These are phyloP conservation scores for apple (Malus domestica) DNA, from an alignment of 306 rosid genomes.

Conservation along the genomic window ASM211411v1 NC_041804.1:26830501-26831000, in stretches of 20 bases:
- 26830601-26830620: too few species aligned
- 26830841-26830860: slow-evolving; percentile 59
- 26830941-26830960: slow-evolving; percentile 4
- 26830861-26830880: too few species aligned
- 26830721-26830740: not conserved
- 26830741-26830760: slow-evolving; percentile 45
- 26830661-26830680: not conserved
- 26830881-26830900: not conserved
- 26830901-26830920: not conserved
- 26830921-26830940: not conserved
- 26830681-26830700: not conserved
- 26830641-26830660: not conserved
- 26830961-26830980: slow-evolving; percentile 82
- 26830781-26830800: slow-evolving; percentile 89
- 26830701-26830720: not conserved
- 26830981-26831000: slow-evolving; percentile 73
- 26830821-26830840: slow-evolving; percentile 99
- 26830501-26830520: too few species aligned
- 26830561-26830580: too few species aligned
- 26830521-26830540: too few species aligned
- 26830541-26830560: too few species aligned
- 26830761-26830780: slow-evolving; percentile 90
- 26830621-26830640: too few species aligned
- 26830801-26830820: slow-evolving; percentile 87
- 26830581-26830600: too few species aligned